Evolutionary conservation across 129 eudicot genomes (phyloP).

Genomic region (Mikania micrantha): DNA sequence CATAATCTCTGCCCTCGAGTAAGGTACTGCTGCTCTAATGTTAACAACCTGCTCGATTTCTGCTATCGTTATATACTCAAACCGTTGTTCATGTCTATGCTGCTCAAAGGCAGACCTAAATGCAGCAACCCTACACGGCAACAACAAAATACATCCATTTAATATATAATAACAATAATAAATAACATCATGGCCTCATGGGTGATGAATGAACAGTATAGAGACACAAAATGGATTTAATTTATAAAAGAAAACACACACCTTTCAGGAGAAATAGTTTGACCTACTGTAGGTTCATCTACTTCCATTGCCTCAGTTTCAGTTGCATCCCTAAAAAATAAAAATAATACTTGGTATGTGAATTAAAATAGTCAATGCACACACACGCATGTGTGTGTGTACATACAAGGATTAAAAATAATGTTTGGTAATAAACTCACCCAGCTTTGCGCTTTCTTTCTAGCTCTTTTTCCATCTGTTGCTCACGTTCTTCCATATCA

Average conservation of each 20-base stretch:
- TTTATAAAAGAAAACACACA: conserved; percentile 5
- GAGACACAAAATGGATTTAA: not conserved
- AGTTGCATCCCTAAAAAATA: conserved; percentile 22
- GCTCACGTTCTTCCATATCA: conserved; percentile 95
- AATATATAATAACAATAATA: no score
- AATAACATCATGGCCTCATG: no score
- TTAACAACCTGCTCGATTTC: conserved; percentile 72
- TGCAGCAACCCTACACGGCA: conserved; percentile 67
- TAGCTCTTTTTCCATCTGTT: conserved; percentile 47
- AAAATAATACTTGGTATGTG: not conserved
- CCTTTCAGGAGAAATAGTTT: conserved; percentile 57
- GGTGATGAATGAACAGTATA: no score
- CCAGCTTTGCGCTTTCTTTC: conserved; percentile 45
- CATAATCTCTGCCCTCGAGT: conserved; percentile 60
- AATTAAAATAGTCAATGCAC: not conserved
- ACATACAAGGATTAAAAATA: not conserved
- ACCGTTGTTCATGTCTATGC: conserved; percentile 71
- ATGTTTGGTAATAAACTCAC: conserved; percentile 1
- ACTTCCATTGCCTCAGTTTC: conserved; percentile 75
- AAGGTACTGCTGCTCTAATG: conserved; percentile 50
- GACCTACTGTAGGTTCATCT: conserved; percentile 53
- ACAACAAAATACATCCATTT: conserved; percentile 1
- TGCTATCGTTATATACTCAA: conserved; percentile 64
- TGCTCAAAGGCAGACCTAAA: conserved; percentile 69
- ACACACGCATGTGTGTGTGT: no score